phyloP scores from a whole-genome alignment of 2,329 filamentous ascomycete species.

The Blastomyces parvus region DNA sequence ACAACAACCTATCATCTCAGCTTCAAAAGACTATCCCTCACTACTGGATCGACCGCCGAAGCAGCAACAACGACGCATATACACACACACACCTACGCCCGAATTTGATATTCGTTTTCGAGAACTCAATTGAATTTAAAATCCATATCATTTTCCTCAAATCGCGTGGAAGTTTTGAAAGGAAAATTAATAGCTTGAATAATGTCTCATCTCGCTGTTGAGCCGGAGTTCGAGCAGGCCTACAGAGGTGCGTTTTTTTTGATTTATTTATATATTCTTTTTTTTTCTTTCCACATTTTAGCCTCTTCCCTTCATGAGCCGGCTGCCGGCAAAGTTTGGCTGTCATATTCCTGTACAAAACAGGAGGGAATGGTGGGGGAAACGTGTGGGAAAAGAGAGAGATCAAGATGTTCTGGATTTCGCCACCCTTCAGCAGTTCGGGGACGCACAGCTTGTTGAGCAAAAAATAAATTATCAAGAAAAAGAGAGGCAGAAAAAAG shows the following conservation, averaged over 20 bases:
- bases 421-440: background rate
- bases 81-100: background rate
- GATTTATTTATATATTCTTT: no score
- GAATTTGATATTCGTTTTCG: background rate
- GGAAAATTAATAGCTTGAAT: slow-evolving; percentile 17
- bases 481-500: background rate
- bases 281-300: slow-evolving; percentile 5
- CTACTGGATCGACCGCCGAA: background rate
- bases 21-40: background rate
- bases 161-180: background rate
- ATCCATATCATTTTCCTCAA: slow-evolving; percentile 6
- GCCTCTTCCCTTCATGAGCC: slow-evolving; percentile 7
- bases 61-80: background rate
- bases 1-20: background rate
- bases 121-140: background rate
- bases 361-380: slow-evolving; percentile 14
- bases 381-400: background rate
- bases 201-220: slow-evolving; percentile 75
- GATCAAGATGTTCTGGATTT: background rate
- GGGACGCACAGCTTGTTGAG: background rate
- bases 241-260: slow-evolving; percentile 72
- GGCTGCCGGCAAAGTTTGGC: slow-evolving; percentile 1
- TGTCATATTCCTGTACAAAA: slow-evolving; percentile 4
- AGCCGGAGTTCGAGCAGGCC: slow-evolving; percentile 98
- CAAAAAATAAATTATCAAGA: background rate